Evolutionary conservation across 2,329 filamentous ascomycete species (phyloP).

Genomic region (Neoscytalidium dimidiatum): DNA sequence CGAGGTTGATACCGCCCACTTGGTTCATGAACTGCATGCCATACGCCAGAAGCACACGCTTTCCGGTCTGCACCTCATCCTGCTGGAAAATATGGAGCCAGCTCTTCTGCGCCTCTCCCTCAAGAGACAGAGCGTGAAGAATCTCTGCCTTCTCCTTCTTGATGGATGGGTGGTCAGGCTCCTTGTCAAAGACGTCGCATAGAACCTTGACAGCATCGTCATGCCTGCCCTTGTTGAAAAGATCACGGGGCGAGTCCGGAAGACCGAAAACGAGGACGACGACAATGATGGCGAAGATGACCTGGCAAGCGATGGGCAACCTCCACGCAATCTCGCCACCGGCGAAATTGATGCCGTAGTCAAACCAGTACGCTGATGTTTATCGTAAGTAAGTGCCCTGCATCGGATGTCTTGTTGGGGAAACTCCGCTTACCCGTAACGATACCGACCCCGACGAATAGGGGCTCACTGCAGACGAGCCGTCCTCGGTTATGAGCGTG

Average conservation of each 20-base stretch:
- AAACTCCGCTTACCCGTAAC: conserved; percentile 35
- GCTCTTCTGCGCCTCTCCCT: conserved; percentile 17
- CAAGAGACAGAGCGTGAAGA: conserved; percentile 50
- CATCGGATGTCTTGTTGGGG: neutral
- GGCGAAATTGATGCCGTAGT: conserved; percentile 48
- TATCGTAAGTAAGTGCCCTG: neutral
- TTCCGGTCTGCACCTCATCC: conserved; percentile 50
- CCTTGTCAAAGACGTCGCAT: conserved; percentile 48
- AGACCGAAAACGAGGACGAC: conserved; percentile 42
- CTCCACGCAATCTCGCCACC: conserved; percentile 43
- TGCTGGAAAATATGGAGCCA: conserved; percentile 25
- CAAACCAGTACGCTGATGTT: conserved; percentile 52
- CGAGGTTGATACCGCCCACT: conserved; percentile 43
- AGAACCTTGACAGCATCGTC: conserved; percentile 53
- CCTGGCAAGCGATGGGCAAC: conserved; percentile 55
- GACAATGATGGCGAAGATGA: conserved; percentile 47
- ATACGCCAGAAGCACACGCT: conserved; percentile 62
- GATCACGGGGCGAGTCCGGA: conserved; percentile 34
- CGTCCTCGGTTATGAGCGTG: conserved; percentile 59
- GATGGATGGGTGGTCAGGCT: conserved; percentile 57
- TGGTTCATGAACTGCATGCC: conserved; percentile 65
- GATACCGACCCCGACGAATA: conserved; percentile 49
- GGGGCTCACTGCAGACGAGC: conserved; percentile 58
- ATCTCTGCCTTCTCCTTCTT: conserved; percentile 62
- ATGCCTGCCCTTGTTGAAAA: conserved; percentile 39